Evolutionary conservation across 305 asterid genomes (phyloP).

Genomic region (Solanum chacoense): DNA sequence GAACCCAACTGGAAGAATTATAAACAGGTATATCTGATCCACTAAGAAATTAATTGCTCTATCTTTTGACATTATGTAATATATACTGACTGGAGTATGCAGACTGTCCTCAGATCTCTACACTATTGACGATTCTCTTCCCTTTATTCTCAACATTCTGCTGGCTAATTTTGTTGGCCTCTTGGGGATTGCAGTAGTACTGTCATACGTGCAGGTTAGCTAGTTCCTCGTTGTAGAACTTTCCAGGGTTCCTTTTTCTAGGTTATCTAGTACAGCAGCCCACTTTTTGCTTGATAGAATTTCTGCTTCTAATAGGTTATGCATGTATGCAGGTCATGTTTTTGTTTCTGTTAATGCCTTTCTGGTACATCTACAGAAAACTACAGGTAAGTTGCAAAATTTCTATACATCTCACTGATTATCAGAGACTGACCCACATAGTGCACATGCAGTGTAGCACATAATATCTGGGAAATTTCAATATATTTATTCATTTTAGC

Average conservation of each 20-base stretch:
- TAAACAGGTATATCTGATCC: conserved; percentile 60
- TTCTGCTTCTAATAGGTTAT: background rate
- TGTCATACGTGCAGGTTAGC: conserved; percentile 74
- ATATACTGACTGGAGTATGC: conserved; percentile 25
- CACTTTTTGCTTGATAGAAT: background rate
- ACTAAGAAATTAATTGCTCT: background rate
- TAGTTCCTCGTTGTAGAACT: background rate
- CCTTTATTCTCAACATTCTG: conserved; percentile 93
- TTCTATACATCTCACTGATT: background rate
- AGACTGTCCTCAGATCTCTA: conserved; percentile 96
- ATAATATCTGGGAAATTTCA: background rate
- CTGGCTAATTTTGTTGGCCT: conserved; percentile 92
- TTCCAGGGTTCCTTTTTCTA: background rate
- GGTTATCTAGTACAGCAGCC: background rate
- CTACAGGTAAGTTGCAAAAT: conserved; percentile 48
- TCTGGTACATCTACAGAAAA: conserved; percentile 78
- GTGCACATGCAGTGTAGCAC: background rate
- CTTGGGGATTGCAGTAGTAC: conserved; percentile 63
- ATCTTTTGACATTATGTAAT: background rate
- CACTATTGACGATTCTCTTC: conserved; percentile 95
- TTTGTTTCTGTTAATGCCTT: conserved; percentile 73
- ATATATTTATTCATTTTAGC: background rate
- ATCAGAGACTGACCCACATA: background rate
- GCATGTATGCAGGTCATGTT: conserved; percentile 51
- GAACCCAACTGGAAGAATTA: conserved; percentile 89